Evolutionary conservation across 208 protist species (phyloP), one percentile per base, ranked within the genome.

Genomic region (Leishmania turanica): DNA sequence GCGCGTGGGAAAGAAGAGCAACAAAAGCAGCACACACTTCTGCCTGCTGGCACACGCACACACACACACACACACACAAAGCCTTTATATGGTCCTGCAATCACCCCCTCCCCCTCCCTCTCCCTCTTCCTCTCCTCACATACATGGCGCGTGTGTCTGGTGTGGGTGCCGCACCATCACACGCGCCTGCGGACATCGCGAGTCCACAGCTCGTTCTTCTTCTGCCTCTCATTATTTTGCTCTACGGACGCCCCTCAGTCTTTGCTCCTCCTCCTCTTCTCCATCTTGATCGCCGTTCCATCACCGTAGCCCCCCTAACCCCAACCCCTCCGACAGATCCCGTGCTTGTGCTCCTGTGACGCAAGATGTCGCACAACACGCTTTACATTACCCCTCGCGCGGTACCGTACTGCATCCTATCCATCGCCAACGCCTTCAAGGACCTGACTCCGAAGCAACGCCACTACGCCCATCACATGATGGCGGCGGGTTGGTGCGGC

Each of bases 391-490:
- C 89, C 64, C 93, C 91, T 1, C 89, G 87, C 47, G 88, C 80
- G 58, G 88, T 96, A 58, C 93, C 93, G 51, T 94, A 93, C 82
- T 90, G 73, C 82, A 77, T 78, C 0, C 87, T 99, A 5, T 85
- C 87, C 75, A 84, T 92, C 74, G 84, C 84, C 24, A 74, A 79
- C 64, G 92, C 96, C 65, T 99, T 97, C 58, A 83, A 92, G 58
- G 84, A 83, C 4, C 84, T 99, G 27, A 97, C 89, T 0, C 42
- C 84, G 24, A 83, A 91, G 79, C 92, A 98, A 84, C 85, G 90
- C 27, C 75, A 84, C 42, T 98, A 98, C 81, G 92, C 96, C 34
- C 92, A 98, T 77, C 84, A 97, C 85, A 84, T 93, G 86, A 90
- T 90, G 85, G 49, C 51, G 65, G 86, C 90, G 8, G 83, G 90